These are phyloP conservation scores for Talaromyces sp. DNA, from an alignment of 2,329 filamentous ascomycete species.

Conservation along the genomic window DNA sequence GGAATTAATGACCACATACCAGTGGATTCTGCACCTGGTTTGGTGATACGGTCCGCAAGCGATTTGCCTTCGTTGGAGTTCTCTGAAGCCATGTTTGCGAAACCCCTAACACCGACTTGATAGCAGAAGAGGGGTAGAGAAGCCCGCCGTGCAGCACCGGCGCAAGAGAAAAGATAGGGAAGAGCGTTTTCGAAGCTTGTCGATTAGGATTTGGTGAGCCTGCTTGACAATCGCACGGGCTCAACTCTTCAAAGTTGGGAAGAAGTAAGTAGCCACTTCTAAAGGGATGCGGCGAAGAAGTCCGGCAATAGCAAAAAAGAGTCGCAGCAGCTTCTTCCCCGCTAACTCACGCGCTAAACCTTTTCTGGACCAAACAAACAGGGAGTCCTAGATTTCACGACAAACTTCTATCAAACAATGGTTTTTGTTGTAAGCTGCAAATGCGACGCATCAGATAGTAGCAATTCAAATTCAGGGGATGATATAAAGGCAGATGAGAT, in stretches of 20 bases:
- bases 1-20: slow-evolving; percentile 37
- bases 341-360: slow-evolving; percentile 8
- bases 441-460: neutral
- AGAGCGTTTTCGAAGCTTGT: neutral
- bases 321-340: slow-evolving; percentile 10
- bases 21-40: slow-evolving; percentile 31
- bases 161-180: neutral
- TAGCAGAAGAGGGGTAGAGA: slow-evolving; percentile 11
- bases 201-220: neutral
- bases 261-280: neutral
- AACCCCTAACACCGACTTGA: neutral
- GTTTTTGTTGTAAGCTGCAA: neutral
- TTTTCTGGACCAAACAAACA: slow-evolving; percentile 7
- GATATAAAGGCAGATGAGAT: neutral
- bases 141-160: neutral
- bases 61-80: slow-evolving; percentile 33
- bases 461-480: too few species aligned
- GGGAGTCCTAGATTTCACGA: neutral
- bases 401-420: neutral
- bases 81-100: slow-evolving; percentile 36
- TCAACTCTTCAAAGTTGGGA: neutral
- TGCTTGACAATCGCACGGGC: neutral
- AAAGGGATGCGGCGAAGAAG: neutral
- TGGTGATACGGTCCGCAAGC: slow-evolving; percentile 46
- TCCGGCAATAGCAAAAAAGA: slow-evolving; percentile 1